Evolutionary conservation across 257 asterid species (phyloP).

Genomic region (Petunia axillaris): DNA sequence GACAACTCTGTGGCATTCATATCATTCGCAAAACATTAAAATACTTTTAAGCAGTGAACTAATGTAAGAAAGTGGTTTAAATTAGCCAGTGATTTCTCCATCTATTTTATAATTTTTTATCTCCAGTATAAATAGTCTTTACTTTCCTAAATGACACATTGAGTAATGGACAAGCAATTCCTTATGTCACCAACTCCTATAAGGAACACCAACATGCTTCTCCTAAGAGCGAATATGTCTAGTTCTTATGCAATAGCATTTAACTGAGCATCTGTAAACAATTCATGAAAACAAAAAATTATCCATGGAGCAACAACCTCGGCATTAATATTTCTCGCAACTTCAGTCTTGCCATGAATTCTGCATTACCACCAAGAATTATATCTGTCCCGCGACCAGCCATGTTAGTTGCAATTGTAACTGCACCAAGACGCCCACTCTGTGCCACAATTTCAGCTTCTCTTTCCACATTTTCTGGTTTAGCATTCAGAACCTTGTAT

Average conservation of each 20-base stretch:
- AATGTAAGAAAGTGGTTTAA: slow-evolving; percentile 5
- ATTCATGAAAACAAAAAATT: slow-evolving; percentile 3
- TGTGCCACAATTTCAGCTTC: slow-evolving; percentile 99
- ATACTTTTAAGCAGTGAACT: slow-evolving; percentile 20
- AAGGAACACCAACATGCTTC: background rate
- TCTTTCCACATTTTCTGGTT: slow-evolving; percentile 99
- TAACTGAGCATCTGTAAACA: background rate
- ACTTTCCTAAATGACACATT: background rate
- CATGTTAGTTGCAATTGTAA: slow-evolving; percentile 99
- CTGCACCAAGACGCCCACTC: slow-evolving; percentile 98
- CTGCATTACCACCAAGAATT: slow-evolving; percentile 99
- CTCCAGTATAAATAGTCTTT: background rate
- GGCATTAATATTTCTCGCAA: slow-evolving; percentile 99
- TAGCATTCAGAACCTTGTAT: slow-evolving; percentile 90
- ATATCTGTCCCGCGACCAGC: slow-evolving; percentile 99
- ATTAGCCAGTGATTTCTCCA: slow-evolving; percentile 10
- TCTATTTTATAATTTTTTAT: background rate
- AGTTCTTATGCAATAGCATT: slow-evolving; percentile 20
- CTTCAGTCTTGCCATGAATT: slow-evolving; percentile 97
- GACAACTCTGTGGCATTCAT: slow-evolving; percentile 69
- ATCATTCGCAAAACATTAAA: slow-evolving; percentile 31
- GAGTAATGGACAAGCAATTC: background rate
- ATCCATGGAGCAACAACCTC: slow-evolving; percentile 52
- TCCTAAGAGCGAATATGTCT: background rate
- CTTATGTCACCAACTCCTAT: slow-evolving; percentile 3